phyloP scores from a whole-genome alignment of 1,139 yeast species.

The Yamadazyma dushanensis region DNA sequence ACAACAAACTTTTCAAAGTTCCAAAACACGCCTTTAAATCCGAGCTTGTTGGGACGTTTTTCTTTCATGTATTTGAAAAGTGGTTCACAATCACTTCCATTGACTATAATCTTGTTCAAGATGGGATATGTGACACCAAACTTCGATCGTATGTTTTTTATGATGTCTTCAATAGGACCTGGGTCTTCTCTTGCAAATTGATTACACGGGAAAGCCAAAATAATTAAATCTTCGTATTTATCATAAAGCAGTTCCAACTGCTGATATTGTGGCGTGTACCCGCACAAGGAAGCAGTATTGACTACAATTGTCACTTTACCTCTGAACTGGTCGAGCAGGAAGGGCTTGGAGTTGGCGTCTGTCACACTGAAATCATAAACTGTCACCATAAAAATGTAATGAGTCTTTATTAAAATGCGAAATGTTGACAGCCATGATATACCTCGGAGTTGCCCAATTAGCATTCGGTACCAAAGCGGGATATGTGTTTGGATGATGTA shows the following conservation, averaged over 20 bases:
- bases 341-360: slow-evolving; percentile 6
- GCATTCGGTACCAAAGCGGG: too few species aligned
- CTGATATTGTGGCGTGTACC: slow-evolving; percentile 42
- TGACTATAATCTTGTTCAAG: slow-evolving; percentile 36
- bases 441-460: too few species aligned
- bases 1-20: slow-evolving; percentile 91
- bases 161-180: slow-evolving; percentile 63
- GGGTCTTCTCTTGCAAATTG: slow-evolving; percentile 83
- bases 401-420: too few species aligned
- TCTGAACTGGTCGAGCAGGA: slow-evolving; percentile 16
- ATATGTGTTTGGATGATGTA: too few species aligned
- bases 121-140: slow-evolving; percentile 57
- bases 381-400: too few species aligned
- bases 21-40: slow-evolving; percentile 86
- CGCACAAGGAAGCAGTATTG: slow-evolving; percentile 49
- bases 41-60: slow-evolving; percentile 53
- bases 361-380: slow-evolving; percentile 9
- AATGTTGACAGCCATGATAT: too few species aligned
- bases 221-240: slow-evolving; percentile 35
- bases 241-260: slow-evolving; percentile 35
- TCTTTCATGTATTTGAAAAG: slow-evolving; percentile 34
- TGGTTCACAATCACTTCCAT: slow-evolving; percentile 30
- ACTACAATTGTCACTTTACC: slow-evolving; percentile 41
- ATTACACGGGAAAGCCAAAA: slow-evolving; percentile 46
- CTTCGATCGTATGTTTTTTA: slow-evolving; percentile 58